Evolutionary conservation across 805 yeast genomes (phyloP), one percentile per base, ranked within the genome.

Genomic region (Ogataea henricii): DNA sequence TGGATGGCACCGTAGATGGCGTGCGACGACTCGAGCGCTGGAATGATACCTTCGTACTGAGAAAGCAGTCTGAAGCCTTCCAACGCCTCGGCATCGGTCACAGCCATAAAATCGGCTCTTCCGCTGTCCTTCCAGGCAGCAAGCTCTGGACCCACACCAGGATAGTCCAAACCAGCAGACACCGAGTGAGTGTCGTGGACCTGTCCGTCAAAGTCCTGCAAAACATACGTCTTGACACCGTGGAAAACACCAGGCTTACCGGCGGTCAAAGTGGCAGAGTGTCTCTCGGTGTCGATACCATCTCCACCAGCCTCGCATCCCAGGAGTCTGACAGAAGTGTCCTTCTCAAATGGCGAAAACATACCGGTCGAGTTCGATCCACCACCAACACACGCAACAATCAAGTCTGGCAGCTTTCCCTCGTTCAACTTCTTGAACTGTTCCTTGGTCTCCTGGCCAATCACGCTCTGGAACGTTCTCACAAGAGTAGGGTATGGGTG

Each of bases 271-370:
- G 98, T 91, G 22, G 99, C 99, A 40, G 96, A 88, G 68, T 94
- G 98, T 60, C 79, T 76, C n/a, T 76, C 80, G 22, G 97, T 85
- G 62, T 89, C 89, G 43, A 92, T 56, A 65, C 99, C 99, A 58
- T 89, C 96, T 69, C 99, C 99, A 67, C 97, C 99, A 43, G 99
- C 99, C 74, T 94, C 99, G 51, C 91, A 89, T 67, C 99, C 99
- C 25, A 91, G 71, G 65, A 94, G 73, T 63, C 80, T 81, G 38
- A 94, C 99, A 7, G 79, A 72, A 13, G 65, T 55, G 65, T 90
- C 97, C 14, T 88, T 74, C 65, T 89, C 95, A 65, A 94, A 94
- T 46, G 98, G 97, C 18, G 89, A 83, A 70, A 94, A 94, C 80
- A 92, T 82, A 67, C 99, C 99, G 26, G 95, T 82, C 43, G 96